These are phyloP conservation scores for Artemisia tridentata DNA, from an alignment of 129 eudicot species.

Conservation along the genomic window DNA sequence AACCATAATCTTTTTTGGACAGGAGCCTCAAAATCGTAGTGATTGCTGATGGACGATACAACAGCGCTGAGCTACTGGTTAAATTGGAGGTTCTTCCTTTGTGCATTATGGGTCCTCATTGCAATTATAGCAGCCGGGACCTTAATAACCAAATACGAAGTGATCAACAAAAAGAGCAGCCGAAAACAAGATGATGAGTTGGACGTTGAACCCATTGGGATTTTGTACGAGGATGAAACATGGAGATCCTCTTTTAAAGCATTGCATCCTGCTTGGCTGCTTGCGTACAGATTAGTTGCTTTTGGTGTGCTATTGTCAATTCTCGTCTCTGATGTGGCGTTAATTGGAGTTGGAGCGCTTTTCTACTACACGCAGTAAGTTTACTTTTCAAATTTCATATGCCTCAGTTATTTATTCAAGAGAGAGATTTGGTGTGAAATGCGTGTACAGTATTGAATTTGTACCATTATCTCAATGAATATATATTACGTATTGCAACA, in stretches of 20 bases:
- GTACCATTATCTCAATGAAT: too few species aligned
- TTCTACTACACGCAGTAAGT: conserved; percentile 88
- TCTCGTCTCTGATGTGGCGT: conserved; percentile 39
- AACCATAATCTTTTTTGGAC: conserved; percentile 16
- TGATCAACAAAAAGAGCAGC: conserved; percentile 33
- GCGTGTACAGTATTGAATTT: conserved; percentile 6
- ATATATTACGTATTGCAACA: neutral
- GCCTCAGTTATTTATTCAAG: conserved; percentile 12
- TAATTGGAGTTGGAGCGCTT: conserved; percentile 44
- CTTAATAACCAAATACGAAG: conserved; percentile 60
- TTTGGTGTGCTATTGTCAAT: conserved; percentile 49
- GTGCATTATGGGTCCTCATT: conserved; percentile 67
- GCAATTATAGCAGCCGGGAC: conserved; percentile 36
- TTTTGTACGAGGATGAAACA: conserved; percentile 56
- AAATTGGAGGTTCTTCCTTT: conserved; percentile 86
- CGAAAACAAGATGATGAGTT: conserved; percentile 30
- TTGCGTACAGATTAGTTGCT: conserved; percentile 62
- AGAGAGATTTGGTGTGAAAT: neutral
- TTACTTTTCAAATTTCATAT: conserved; percentile 4
- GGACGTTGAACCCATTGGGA: conserved; percentile 35
- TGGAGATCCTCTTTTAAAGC: conserved; percentile 62
- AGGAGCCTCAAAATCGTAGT: conserved; percentile 29
- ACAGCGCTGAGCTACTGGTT: conserved; percentile 71
- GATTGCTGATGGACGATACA: conserved; percentile 46
- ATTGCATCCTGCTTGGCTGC: conserved; percentile 66